These are phyloP conservation scores for Didymella pinodella DNA, from an alignment of 2,329 filamentous ascomycete genomes.

Conservation along the genomic window DNA sequence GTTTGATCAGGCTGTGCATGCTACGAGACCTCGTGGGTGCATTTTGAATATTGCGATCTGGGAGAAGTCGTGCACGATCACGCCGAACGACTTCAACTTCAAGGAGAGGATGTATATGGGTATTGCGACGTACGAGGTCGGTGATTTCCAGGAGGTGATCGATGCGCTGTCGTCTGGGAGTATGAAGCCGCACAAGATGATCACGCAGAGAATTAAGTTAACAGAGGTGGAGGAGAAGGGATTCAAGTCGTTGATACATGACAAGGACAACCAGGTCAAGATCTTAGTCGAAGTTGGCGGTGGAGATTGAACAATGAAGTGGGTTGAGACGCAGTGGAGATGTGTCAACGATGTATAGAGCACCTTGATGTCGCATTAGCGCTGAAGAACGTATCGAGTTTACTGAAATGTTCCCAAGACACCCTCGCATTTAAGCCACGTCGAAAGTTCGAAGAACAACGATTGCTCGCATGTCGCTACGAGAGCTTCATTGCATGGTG, in stretches of 20 bases:
- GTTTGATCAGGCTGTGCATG: slow-evolving; percentile 59
- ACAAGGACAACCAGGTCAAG: slow-evolving; percentile 61
- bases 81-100: slow-evolving; percentile 62
- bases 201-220: slow-evolving; percentile 58
- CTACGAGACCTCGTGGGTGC: slow-evolving; percentile 59
- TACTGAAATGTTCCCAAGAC: slow-evolving; percentile 35
- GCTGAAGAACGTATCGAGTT: neutral
- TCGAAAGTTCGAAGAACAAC: slow-evolving; percentile 21
- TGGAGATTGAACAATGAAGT: slow-evolving; percentile 22
- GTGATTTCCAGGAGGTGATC: slow-evolving; percentile 58
- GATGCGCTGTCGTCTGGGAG: slow-evolving; percentile 57
- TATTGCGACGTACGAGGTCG: slow-evolving; percentile 61
- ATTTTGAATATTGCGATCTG: slow-evolving; percentile 65
- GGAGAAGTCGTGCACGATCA: slow-evolving; percentile 60
- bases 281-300: slow-evolving; percentile 55
- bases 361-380: slow-evolving; percentile 19
- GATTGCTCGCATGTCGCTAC: slow-evolving; percentile 24
- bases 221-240: slow-evolving; percentile 58
- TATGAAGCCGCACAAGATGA: slow-evolving; percentile 57
- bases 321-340: neutral
- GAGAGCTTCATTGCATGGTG: slow-evolving; percentile 4
- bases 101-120: slow-evolving; percentile 62
- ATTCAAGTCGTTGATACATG: slow-evolving; percentile 57
- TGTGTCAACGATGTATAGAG: slow-evolving; percentile 7
- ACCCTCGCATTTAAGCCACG: slow-evolving; percentile 35